Conservation (phyloP, 176 grass and related monocot genomes). For the Otatea glauca region DNA sequence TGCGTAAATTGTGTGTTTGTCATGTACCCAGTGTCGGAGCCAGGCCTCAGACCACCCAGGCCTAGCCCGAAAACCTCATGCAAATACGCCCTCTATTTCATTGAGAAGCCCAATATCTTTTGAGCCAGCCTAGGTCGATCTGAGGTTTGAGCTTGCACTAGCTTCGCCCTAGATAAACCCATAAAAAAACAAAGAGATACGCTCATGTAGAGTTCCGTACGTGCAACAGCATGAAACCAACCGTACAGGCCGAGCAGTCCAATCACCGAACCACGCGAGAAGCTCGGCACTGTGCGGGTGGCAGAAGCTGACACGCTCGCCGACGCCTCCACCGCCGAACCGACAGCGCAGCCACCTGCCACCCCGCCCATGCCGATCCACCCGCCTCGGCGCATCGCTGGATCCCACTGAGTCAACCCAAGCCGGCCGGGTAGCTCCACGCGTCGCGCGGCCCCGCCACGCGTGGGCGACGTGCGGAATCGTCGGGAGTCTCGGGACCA, state of each 20-base stretch:
- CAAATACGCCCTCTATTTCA: too few species aligned
- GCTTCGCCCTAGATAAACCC: too few species aligned
- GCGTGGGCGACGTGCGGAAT: slow-evolving; percentile 36
- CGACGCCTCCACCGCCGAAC: not conserved
- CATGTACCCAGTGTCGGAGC: too few species aligned
- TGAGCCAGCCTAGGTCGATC: too few species aligned
- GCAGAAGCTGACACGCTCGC: not conserved
- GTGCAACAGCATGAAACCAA: not conserved
- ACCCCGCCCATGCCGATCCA: not conserved
- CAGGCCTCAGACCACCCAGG: too few species aligned
- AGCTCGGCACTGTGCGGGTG: not conserved
- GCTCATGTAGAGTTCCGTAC: too few species aligned
- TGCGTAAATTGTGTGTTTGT: too few species aligned
- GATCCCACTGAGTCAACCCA: not conserved
- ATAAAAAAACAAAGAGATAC: too few species aligned
- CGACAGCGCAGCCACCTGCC: not conserved
- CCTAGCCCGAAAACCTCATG: too few species aligned
- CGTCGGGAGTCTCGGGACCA: slow-evolving; percentile 8
- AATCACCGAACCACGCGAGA: not conserved
- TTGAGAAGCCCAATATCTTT: too few species aligned
- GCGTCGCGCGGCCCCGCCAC: slow-evolving; percentile 25
- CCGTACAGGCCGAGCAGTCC: not conserved
- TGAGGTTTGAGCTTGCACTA: too few species aligned
- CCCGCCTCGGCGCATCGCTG: not conserved
- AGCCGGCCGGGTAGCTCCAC: not conserved